Percentiles rank a stretch among this genome's conserved stretches.
These are phyloP conservation scores for Trifolium subterraneum DNA, from an alignment of 306 rosid species.

Conservation along the genomic window DNA sequence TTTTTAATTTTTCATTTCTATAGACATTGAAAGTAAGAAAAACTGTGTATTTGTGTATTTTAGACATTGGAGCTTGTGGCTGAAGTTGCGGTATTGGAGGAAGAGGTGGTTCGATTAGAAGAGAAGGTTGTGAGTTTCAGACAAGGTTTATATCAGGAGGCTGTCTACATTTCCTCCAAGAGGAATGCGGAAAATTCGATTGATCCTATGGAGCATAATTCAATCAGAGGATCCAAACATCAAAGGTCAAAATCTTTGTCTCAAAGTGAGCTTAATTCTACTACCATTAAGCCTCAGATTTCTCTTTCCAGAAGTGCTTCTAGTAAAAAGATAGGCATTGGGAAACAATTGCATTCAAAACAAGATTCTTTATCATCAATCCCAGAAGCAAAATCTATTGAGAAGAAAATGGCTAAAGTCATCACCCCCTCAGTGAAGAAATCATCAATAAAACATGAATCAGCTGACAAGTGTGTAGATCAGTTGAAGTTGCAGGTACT, in stretches of 20 bases:
- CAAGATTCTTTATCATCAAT: conserved; percentile 50
- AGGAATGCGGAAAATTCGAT: conserved; percentile 58
- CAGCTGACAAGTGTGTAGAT: conserved; percentile 55
- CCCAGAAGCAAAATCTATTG: conserved; percentile 65
- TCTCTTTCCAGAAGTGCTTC: conserved; percentile 68
- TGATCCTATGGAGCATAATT: conserved; percentile 52
- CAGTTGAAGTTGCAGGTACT: conserved; percentile 62
- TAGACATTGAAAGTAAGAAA: conserved; percentile 23
- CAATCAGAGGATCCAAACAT: conserved; percentile 63
- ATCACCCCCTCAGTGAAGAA: conserved; percentile 66
- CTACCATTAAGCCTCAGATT: conserved; percentile 56
- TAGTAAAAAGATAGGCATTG: conserved; percentile 52
- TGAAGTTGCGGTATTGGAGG: conserved; percentile 94
- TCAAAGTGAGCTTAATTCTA: conserved; percentile 65
- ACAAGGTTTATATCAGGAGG: conserved; percentile 86
- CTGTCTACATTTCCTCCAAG: conserved; percentile 67
- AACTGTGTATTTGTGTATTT: conserved; percentile 28
- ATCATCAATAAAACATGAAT: conserved; percentile 57
- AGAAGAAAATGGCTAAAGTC: conserved; percentile 58
- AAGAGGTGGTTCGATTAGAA: conserved; percentile 85
- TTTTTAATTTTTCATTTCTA: neutral
- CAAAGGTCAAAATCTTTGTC: conserved; percentile 78
- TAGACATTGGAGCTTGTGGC: conserved; percentile 91
- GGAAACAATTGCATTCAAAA: conserved; percentile 53
- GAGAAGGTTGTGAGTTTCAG: conserved; percentile 85